Evolutionary conservation across 2,329 filamentous ascomycete genomes (phyloP).

Genomic region (Aspergillus udagawae): DNA sequence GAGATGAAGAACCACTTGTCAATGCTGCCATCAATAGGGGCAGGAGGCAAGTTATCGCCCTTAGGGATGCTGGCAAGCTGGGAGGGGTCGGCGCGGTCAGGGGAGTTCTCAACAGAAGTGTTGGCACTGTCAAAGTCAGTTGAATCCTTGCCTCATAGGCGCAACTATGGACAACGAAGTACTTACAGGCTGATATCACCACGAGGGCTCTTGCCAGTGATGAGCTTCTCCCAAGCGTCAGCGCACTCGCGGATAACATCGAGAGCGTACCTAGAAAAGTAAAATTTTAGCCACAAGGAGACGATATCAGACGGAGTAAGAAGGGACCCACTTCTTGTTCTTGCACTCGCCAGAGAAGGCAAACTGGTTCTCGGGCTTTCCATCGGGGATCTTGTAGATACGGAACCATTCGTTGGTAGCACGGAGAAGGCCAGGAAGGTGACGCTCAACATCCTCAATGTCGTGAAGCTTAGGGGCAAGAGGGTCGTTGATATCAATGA

Average conservation of each 20-base stretch:
- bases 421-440: conserved; percentile 91
- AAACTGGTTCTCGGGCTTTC: conserved; percentile 99
- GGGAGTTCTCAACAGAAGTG: conserved; percentile 68
- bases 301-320: neutral
- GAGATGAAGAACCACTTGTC: conserved; percentile 99
- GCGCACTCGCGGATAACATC: conserved; percentile 94
- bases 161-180: neutral
- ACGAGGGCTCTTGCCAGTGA: conserved; percentile 78
- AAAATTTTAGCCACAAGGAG: conserved; percentile 12
- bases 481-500: conserved; percentile 97
- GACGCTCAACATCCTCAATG: conserved; percentile 97
- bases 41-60: conserved; percentile 75
- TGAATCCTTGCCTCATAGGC: neutral
- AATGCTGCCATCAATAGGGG: conserved; percentile 90
- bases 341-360: conserved; percentile 99
- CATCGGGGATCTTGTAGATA: conserved; percentile 99
- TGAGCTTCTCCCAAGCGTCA: conserved; percentile 95
- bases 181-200: conserved; percentile 80
- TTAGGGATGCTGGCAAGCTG: conserved; percentile 73
- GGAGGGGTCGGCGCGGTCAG: conserved; percentile 64
- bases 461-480: conserved; percentile 95
- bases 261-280: conserved; percentile 68
- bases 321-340: conserved; percentile 77
- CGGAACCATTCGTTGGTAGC: conserved; percentile 99
- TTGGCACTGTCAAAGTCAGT: conserved; percentile 61